Conservation (phyloP, 2,329 filamentous ascomycete genomes). For the Verticillium dahliae region DNA sequence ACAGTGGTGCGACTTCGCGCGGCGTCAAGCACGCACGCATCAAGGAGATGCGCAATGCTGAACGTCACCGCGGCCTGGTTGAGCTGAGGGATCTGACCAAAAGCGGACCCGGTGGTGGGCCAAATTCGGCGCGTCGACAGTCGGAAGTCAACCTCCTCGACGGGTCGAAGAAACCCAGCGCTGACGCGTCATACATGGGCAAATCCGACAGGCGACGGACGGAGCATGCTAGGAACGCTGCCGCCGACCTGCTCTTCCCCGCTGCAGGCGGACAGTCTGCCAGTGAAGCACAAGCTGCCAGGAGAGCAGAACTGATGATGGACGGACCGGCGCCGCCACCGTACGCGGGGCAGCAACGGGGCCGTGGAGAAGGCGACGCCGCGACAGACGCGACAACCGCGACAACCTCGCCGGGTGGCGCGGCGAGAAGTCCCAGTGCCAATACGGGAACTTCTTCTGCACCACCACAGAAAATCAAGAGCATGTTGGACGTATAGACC, state of each 20-base stretch:
- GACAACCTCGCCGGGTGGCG: slow-evolving; percentile 15
- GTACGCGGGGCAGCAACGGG: slow-evolving; percentile 23
- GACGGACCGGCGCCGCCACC: slow-evolving; percentile 38
- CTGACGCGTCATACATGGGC: slow-evolving; percentile 28
- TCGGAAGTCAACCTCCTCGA: slow-evolving; percentile 15
- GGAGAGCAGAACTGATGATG: slow-evolving; percentile 30
- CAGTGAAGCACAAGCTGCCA: slow-evolving; percentile 22
- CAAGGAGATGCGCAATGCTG: slow-evolving; percentile 12
- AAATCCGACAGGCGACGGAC: slow-evolving; percentile 36
- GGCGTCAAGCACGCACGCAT: slow-evolving; percentile 1
- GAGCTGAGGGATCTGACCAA: slow-evolving; percentile 22
- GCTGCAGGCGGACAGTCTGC: slow-evolving; percentile 15
- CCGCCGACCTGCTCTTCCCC: slow-evolving; percentile 43
- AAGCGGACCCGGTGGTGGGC: slow-evolving; percentile 7
- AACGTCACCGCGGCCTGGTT: not conserved
- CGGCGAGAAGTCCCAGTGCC: slow-evolving; percentile 28
- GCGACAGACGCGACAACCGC: slow-evolving; percentile 14
- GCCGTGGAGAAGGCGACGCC: slow-evolving; percentile 8
- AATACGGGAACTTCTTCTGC: slow-evolving; percentile 35
- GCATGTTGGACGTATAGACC: slow-evolving; percentile 49
- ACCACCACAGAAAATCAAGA: slow-evolving; percentile 48
- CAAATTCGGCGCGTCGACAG: slow-evolving; percentile 15
- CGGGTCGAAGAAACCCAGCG: slow-evolving; percentile 8
- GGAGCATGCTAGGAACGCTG: slow-evolving; percentile 36
- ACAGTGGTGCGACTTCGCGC: slow-evolving; percentile 22